Evolutionary conservation across 768 basidiomycete genomes (phyloP), one percentile per base, ranked within the genome.

Genomic region (Albatrellus ellisii): DNA sequence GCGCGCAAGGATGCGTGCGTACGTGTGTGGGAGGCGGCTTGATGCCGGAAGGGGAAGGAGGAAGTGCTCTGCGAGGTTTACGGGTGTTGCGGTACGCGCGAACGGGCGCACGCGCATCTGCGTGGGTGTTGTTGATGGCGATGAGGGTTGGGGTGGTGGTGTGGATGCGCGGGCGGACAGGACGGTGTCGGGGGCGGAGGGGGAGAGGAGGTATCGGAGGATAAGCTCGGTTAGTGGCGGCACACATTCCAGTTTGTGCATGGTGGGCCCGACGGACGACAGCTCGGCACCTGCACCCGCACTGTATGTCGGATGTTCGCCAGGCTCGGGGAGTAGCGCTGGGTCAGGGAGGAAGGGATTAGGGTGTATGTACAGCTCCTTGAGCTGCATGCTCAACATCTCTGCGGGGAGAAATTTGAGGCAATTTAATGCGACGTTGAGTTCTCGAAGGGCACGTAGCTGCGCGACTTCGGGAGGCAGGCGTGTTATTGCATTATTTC

Each of bases 341-440:
- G 47, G 47, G 10, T 43, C 41, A 20, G 46, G 41, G 20, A 44
- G 15, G 47, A 47, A 48, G 21, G 43, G 43, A 14, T 50, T 50
- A 14, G 49, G 48, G 24, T 49, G 48, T 9, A 50, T 38, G 6
- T 44, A 41, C 25, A 49, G 35, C 15, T 48, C 39, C 5, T 39
- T 39, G 28, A 50, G 43, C 3, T 37, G 34, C 40, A 50, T 40
- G 15, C 36, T 36, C 10, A 33, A 35, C 43, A 50, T 48, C 33
- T 50, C 49, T 6, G 49, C 49, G 11, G 49, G 49, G 36, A 50
- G 49, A 11, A 41, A 48, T 22, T 25, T 42, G 27, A 50, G 33
- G 18, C 43, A 41, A 37, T 50, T 50, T 36, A 44, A 37, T 27
- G 48, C 46, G 5, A 50, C 37, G 25, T 48, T 47, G 6, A 50